These are phyloP conservation scores for Nemania sp. DNA, from an alignment of 2,329 filamentous ascomycete genomes.

Conservation along the genomic window DNA sequence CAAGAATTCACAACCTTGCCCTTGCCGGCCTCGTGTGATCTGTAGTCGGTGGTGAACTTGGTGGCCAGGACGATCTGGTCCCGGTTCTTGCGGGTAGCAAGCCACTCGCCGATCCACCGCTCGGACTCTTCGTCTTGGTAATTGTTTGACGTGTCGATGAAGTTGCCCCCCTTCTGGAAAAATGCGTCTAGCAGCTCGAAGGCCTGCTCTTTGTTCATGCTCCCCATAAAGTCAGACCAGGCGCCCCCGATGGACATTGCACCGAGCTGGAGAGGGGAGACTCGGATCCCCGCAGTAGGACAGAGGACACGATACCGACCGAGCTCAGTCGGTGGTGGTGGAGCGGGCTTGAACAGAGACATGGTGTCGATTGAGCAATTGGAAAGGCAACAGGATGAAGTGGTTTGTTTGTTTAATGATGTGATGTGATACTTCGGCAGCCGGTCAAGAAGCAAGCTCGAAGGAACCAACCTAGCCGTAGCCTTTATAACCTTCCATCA, in stretches of 20 bases:
- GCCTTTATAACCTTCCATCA: too few relatives aligned
- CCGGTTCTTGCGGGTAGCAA: constrained; percentile 64
- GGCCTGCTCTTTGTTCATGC: constrained; percentile 56
- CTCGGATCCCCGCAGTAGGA: constrained; percentile 53
- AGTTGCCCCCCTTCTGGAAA: constrained; percentile 64
- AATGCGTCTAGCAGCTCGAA: constrained; percentile 64
- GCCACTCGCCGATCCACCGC: constrained; percentile 71
- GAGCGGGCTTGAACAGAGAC: constrained; percentile 32
- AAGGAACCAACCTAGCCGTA: too few relatives aligned
- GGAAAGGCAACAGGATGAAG: too few relatives aligned
- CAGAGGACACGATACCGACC: constrained; percentile 58
- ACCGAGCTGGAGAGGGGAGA: constrained; percentile 58
- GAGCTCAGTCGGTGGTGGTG: constrained; percentile 53
- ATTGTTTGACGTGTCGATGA: constrained; percentile 71
- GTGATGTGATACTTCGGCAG: too few relatives aligned
- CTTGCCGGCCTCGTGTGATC: background rate
- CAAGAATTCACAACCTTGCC: constrained; percentile 45
- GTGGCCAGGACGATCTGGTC: constrained; percentile 59
- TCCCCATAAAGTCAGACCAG: constrained; percentile 53
- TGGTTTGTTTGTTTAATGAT: too few relatives aligned
- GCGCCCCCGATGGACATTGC: constrained; percentile 57
- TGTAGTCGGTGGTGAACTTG: background rate
- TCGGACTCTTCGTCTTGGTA: constrained; percentile 68
- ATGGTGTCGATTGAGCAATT: background rate
- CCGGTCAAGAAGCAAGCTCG: too few relatives aligned